These are phyloP conservation scores for Boletus barrowsii DNA, from an alignment of 768 basidiomycete genomes.

Conservation along the genomic window DNA sequence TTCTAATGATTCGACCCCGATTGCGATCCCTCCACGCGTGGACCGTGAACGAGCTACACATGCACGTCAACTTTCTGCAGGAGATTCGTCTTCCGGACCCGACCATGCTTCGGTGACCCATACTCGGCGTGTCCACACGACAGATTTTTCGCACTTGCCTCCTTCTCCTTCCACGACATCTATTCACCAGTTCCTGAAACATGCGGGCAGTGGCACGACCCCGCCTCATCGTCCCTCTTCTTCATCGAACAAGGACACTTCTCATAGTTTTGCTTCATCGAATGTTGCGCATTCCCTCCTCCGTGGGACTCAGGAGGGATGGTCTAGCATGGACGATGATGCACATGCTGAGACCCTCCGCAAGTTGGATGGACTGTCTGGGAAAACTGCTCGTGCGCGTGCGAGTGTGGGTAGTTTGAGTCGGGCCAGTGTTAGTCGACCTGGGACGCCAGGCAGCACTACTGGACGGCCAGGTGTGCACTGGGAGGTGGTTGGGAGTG, in stretches of 20 bases:
- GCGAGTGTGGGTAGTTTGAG: slow-evolving; percentile 75
- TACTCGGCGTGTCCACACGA: slow-evolving; percentile 61
- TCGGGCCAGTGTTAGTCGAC: slow-evolving; percentile 63
- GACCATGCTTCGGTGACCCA: slow-evolving; percentile 40
- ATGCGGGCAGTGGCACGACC: slow-evolving; percentile 41
- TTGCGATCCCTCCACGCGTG: slow-evolving; percentile 17
- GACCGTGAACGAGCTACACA: slow-evolving; percentile 44
- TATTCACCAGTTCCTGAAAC: slow-evolving; percentile 77
- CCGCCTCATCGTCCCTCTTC: slow-evolving; percentile 34
- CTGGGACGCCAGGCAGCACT: slow-evolving; percentile 70
- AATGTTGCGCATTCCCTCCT: slow-evolving; percentile 83
- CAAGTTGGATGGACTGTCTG: slow-evolving; percentile 86
- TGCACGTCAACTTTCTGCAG: slow-evolving; percentile 62
- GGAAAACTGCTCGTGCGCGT: slow-evolving; percentile 71
- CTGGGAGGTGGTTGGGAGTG: slow-evolving; percentile 67
- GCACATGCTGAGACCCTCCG: slow-evolving; percentile 88
- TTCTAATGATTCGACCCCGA: slow-evolving; percentile 21
- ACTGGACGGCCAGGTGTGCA: slow-evolving; percentile 46
- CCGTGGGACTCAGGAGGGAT: slow-evolving; percentile 85
- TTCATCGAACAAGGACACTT: slow-evolving; percentile 40
- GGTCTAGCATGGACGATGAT: slow-evolving; percentile 84
- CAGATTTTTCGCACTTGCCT: slow-evolving; percentile 86
- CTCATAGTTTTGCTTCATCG: slow-evolving; percentile 44
- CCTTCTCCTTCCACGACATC: slow-evolving; percentile 90
- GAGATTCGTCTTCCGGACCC: slow-evolving; percentile 63